These are phyloP conservation scores for Colletotrichum camelliae DNA, from an alignment of 2,329 filamentous ascomycete genomes.

Conservation along the genomic window DNA sequence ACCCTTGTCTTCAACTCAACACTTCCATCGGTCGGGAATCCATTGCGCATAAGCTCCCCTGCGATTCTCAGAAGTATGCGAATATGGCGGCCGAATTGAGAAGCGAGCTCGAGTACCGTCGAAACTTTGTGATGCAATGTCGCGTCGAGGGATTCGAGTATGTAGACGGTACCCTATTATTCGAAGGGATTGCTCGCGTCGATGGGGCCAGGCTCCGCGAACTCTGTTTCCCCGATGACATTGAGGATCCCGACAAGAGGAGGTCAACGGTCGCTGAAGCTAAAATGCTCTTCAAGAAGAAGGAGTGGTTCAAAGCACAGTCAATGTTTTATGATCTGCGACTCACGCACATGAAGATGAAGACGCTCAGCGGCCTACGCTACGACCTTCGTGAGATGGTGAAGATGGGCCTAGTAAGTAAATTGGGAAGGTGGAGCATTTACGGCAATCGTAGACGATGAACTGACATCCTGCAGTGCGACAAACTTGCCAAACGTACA, in stretches of 20 bases:
- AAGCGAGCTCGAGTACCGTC: neutral
- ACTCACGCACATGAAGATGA: neutral
- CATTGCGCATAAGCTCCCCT: neutral
- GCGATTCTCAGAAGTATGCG: neutral
- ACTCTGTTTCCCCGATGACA: neutral
- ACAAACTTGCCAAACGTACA: neutral
- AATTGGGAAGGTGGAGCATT: neutral
- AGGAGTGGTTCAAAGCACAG: neutral
- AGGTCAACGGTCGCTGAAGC: neutral
- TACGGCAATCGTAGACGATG: neutral
- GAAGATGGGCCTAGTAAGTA: neutral
- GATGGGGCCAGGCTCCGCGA: neutral
- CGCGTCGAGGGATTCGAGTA: neutral
- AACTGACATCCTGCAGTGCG: neutral
- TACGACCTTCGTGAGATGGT: neutral
- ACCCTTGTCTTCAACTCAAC: neutral
- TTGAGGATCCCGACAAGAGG: neutral
- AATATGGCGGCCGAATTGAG: neutral
- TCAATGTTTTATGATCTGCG: neutral
- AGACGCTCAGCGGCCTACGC: neutral
- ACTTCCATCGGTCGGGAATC: neutral
- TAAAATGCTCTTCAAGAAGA: neutral
- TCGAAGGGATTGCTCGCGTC: neutral
- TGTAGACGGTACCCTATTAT: neutral
- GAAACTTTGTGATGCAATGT: neutral